phyloP scores from a whole-genome alignment of 768 basidiomycete genomes.

The Neoboletus subvelutipes region DNA sequence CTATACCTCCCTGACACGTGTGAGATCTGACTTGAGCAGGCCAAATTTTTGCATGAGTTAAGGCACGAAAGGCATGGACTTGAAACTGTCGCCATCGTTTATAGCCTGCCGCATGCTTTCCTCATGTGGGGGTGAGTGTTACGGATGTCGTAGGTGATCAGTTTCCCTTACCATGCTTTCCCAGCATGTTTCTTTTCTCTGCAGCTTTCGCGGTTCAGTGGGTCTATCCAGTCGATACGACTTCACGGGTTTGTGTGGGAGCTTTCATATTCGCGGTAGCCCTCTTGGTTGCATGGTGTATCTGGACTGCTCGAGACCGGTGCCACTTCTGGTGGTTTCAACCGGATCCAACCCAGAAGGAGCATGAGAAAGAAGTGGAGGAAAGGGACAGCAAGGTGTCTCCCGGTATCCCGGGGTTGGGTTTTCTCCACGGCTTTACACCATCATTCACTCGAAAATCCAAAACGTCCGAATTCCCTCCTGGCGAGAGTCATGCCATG shows the following conservation, averaged over 20 bases:
- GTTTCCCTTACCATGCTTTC: neutral
- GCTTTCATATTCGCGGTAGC: conserved; percentile 28
- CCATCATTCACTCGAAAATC: neutral
- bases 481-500: neutral
- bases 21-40: conserved; percentile 5
- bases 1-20: neutral
- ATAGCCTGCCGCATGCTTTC: conserved; percentile 54
- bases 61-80: conserved; percentile 38
- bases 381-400: neutral
- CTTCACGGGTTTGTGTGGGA: conserved; percentile 30
- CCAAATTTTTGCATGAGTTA: conserved; percentile 16
- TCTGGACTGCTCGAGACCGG: conserved; percentile 30
- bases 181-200: conserved; percentile 32
- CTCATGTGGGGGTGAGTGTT: conserved; percentile 58
- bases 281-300: conserved; percentile 44
- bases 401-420: neutral
- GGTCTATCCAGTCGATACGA: conserved; percentile 8
- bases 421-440: neutral
- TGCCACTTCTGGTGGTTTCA: conserved; percentile 27
- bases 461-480: neutral
- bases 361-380: neutral
- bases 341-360: conserved; percentile 9
- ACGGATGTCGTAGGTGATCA: neutral
- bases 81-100: conserved; percentile 51
- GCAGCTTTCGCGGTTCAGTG: conserved; percentile 27